Percentiles rank a stretch among this genome's conserved stretches.
Evolutionary conservation across 2,329 filamentous ascomycete genomes (phyloP).

Genomic region (Paraphaeosphaeria minitans): DNA sequence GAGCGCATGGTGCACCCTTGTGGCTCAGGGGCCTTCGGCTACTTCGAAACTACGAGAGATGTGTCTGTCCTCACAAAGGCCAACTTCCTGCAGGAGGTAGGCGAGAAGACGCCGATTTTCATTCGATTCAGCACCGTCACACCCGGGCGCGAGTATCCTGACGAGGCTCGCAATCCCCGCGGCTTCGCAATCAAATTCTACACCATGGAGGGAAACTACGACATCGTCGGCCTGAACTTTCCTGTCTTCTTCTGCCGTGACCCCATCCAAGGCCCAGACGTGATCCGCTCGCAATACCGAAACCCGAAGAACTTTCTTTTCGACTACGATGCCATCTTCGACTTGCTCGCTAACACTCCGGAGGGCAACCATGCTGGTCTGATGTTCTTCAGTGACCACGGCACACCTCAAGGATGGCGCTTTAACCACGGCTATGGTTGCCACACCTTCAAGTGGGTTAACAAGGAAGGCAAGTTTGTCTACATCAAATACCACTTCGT

Average conservation of each 20-base stretch:
- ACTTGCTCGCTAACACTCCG: slow-evolving; percentile 52
- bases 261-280: slow-evolving; percentile 49
- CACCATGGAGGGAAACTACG: slow-evolving; percentile 59
- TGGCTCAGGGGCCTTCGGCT: slow-evolving; percentile 61
- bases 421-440: slow-evolving; percentile 55
- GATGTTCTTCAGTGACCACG: slow-evolving; percentile 52
- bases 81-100: slow-evolving; percentile 60
- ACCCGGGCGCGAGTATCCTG: slow-evolving; percentile 53
- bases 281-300: slow-evolving; percentile 45
- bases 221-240: slow-evolving; percentile 54
- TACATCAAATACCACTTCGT: slow-evolving; percentile 60
- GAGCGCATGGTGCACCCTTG: slow-evolving; percentile 59
- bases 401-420: slow-evolving; percentile 54
- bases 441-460: slow-evolving; percentile 51
- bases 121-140: slow-evolving; percentile 56
- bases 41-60: slow-evolving; percentile 66
- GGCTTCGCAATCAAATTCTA: slow-evolving; percentile 59
- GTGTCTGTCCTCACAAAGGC: slow-evolving; percentile 62
- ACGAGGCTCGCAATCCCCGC: slow-evolving; percentile 56
- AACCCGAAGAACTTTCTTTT: slow-evolving; percentile 42
- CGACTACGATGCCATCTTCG: slow-evolving; percentile 50
- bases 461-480: slow-evolving; percentile 53
- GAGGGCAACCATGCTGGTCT: slow-evolving; percentile 49
- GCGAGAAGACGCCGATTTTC: slow-evolving; percentile 59
- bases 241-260: slow-evolving; percentile 55